These are phyloP conservation scores for Pugionium dolabratum DNA, from an alignment of 345 rosid genomes.

Conservation along the genomic window DNA sequence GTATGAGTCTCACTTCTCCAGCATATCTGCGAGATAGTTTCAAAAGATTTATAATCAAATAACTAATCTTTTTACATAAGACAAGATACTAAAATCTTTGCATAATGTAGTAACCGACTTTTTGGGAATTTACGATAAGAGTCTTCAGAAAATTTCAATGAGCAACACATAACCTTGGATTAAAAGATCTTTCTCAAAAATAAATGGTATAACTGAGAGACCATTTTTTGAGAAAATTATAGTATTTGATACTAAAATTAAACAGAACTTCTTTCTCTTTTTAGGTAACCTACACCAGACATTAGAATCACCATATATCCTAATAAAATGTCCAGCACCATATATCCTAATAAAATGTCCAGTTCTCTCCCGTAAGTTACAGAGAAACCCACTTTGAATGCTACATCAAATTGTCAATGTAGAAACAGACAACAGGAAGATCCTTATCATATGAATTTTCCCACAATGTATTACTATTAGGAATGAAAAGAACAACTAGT, in stretches of 20 bases:
- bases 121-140: neutral
- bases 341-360: neutral
- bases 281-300: too few relatives aligned
- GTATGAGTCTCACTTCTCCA: constrained; percentile 73
- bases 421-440: neutral
- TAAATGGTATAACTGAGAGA: too few relatives aligned
- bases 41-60: neutral
- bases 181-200: too few relatives aligned
- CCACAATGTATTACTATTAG: too few relatives aligned
- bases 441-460: too few relatives aligned
- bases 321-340: neutral
- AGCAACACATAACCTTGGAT: neutral
- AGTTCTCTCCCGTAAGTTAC: neutral
- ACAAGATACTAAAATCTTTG: constrained; percentile 8
- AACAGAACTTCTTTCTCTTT: too few relatives aligned
- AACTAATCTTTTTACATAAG: neutral
- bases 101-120: neutral
- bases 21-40: constrained; percentile 58
- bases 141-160: neutral
- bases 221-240: too few relatives aligned
- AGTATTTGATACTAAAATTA: too few relatives aligned
- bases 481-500: too few relatives aligned
- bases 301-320: neutral
- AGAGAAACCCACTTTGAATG: neutral
- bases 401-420: neutral